Evolutionary conservation across 1,284 basidiomycete genomes (phyloP), one percentile per base, ranked within the genome.

Genomic region (Sanghuangporus weigelae): DNA sequence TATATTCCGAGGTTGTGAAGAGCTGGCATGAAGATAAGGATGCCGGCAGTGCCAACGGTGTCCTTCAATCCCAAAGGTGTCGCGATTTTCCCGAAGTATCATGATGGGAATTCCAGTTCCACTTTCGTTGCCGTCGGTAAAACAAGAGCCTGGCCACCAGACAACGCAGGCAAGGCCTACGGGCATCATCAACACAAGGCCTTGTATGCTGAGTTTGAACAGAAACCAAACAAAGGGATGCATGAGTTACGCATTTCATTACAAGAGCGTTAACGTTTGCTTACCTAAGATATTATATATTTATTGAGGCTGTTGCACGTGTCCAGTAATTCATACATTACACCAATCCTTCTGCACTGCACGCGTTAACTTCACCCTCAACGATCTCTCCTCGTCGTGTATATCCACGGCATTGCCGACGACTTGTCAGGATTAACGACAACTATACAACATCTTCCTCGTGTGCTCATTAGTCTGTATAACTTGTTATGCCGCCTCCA

Each of bases 401-500:
- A 36, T 35, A 7, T 14, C 44, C 57, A 16, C 57, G 19, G 35
- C 44, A 46, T 19, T 19, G 1, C 21, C 42, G 16, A 35, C 42
- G 16, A 38, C 44, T 19, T 21, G 48, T 23, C 57, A 19, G 5
- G 35, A 38, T 14, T 23, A 51, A n/a, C 35, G 19, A 21, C 50
- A 21, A 48, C 19, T 11, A 48, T 42, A 31, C 23, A 19, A 8
- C 8, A 23, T 44, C 38, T 46, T 50, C 49, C 36, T 8, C 10
- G 19, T 16, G 19, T 51, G 21, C 53, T 36, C 10, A 49, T 12
- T 12, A 14, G 7, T 26, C 31, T 36, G 10, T 35, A 35, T 55
- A 55, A 31, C 56, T 54, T 14, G n/a, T 67, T 69, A 92, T 93
- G 90, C 89, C 90, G 66, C 90, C 90, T 64, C 90, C 89, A 57